Evolutionary conservation across 2,329 filamentous ascomycete genomes (phyloP).

Genomic region (Teratosphaeria gauchensis): DNA sequence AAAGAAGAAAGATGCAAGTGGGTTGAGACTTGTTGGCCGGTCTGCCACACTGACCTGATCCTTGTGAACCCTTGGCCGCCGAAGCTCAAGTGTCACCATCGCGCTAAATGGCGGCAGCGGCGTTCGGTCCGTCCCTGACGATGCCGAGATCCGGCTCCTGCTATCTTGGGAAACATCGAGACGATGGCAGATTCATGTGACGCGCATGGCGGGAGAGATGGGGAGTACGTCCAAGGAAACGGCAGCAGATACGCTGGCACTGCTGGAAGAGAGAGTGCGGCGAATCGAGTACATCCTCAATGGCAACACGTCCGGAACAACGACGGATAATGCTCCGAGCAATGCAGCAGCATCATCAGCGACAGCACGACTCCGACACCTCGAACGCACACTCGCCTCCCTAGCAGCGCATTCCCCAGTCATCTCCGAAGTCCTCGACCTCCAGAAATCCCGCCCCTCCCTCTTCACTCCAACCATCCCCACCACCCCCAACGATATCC

Average conservation of each 20-base stretch:
- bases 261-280: constrained; percentile 37
- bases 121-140: not conserved
- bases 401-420: constrained; percentile 31
- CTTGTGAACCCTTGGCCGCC: not conserved
- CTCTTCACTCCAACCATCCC: constrained; percentile 20
- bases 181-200: not conserved
- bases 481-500: constrained; percentile 13
- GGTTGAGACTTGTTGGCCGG: too few relatives aligned
- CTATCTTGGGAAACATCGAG: not conserved
- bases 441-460: constrained; percentile 33
- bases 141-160: not conserved
- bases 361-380: constrained; percentile 14
- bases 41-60: not conserved
- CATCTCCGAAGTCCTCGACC: constrained; percentile 30
- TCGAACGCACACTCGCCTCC: constrained; percentile 25
- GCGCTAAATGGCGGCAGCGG: not conserved
- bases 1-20: too few relatives aligned
- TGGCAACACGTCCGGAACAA: constrained; percentile 12
- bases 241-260: constrained; percentile 26
- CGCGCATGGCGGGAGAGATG: not conserved
- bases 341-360: constrained; percentile 1
- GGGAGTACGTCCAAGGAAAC: constrained; percentile 2
- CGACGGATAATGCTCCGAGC: constrained; percentile 5
- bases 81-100: not conserved
- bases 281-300: constrained; percentile 35